Base-by-base conservation (phyloP, 139 green algal genomes). In the Picochlorum sp. region DNA sequence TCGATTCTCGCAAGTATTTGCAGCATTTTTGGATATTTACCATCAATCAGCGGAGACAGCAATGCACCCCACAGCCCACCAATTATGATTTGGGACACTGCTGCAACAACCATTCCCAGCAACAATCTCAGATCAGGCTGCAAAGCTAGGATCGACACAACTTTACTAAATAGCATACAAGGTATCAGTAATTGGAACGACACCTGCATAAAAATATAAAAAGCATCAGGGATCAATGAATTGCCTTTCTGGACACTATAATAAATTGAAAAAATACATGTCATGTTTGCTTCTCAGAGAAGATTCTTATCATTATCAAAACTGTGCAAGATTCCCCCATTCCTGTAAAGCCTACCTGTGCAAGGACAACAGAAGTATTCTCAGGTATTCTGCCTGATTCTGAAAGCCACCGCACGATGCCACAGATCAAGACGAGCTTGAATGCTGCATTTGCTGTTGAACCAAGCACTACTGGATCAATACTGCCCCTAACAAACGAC, bases 101-200 rank as follows among this genome's bases (percentile, higher is more conserved):
- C 43, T 29, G 28, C 33, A 20, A 22, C 33, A 14, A 26, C 60
- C 14, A 69, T 65, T 41, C 39, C 54, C 14, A 65, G 7, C 39
- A 74, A 49, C 37, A 82, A 58, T 13, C 47, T 33, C 2, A 25
- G 10, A 50, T 67, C 31, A 2, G 60, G 59, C 12, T 51, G 30
- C 9, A 45, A 30, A 1, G 63, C 43, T 18, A 84, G 41, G 18
- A 73, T 84, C n/a, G 52, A 53, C 2, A 70, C 68, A 33, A 82
- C 73, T 55, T 80, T 79, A 33, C 57, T 68, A 57, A 85, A 85
- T 14, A 87, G 65, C 65, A 84, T 81, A 50, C 53, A 69, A 14
- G 80, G 80, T 33, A 87, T 75, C 32, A 85, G 43, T 12, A 81
- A 31, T 20, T 79, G 65, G 50, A 80, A 87, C 13, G 77, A 69